Percentiles rank a stretch among this genome's conserved stretches.
Evolutionary conservation across 140 eudicot species (phyloP).

Genomic region (Senecio squalidus): DNA sequence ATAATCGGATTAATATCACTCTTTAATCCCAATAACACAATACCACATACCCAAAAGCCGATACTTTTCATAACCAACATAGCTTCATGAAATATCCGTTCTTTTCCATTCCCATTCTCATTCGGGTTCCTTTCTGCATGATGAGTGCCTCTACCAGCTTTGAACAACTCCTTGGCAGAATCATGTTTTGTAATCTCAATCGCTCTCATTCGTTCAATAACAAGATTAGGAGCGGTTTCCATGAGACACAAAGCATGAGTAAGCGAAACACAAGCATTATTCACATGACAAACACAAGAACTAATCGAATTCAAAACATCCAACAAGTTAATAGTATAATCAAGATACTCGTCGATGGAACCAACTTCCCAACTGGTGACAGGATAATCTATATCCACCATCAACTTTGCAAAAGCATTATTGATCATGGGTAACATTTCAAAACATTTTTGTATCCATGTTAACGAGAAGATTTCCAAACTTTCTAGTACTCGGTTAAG

Average conservation of each 20-base stretch:
- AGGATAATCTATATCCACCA: constrained; percentile 56
- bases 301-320: constrained; percentile 42
- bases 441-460: constrained; percentile 40
- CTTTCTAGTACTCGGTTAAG: constrained; percentile 17
- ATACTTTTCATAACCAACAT: constrained; percentile 27
- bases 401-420: constrained; percentile 53
- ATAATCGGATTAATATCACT: constrained; percentile 18
- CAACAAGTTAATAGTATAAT: constrained; percentile 49
- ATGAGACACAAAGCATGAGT: constrained; percentile 35
- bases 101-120: constrained; percentile 22
- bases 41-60: constrained; percentile 42
- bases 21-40: constrained; percentile 39
- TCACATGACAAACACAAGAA: constrained; percentile 42
- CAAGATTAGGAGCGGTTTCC: constrained; percentile 13
- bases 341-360: constrained; percentile 45
- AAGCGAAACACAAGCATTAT: constrained; percentile 37
- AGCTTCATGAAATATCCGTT: constrained; percentile 44
- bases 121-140: too few species aligned
- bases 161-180: constrained; percentile 19
- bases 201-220: constrained; percentile 8
- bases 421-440: constrained; percentile 28
- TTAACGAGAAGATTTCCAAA: constrained; percentile 34
- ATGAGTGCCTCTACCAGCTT: not conserved
- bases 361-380: constrained; percentile 46
- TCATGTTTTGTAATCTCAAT: constrained; percentile 19